Base-by-base conservation (phyloP, 176 grass and related monocot species). In the Eragrostis nindensis region DNA sequence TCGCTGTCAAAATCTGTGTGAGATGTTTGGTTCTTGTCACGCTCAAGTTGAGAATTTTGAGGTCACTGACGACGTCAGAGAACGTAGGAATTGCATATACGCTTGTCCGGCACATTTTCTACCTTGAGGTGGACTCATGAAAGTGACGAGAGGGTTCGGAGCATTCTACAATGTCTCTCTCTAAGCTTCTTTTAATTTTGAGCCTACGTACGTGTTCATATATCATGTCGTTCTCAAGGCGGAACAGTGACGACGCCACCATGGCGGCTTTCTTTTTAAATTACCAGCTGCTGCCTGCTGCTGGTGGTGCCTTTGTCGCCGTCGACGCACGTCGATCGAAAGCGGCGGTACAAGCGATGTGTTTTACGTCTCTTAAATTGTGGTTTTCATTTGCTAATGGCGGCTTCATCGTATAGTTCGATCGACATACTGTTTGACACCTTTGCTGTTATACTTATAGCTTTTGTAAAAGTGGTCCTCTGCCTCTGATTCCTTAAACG, bases 291-390 rank as follows among this genome's bases (percentile, higher is more conserved):
- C 0, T 18, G 10, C 39, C 21, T 19, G 63, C 32, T 21, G 3
- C 11, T 62, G 43, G 41, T 25, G 44, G 71, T 89, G 65, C 68
- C 32, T 41, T n/a, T 7, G 63, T 90, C 73, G 62, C 87, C 54
- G 44, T 83, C 80, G 48, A 86, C 86, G 87, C 78, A 36, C 32
- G 32, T 36, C 32, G 79, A 79, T 74, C 53, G 83, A 90, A 85
- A 68, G 49, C 63, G 1, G 41, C 32, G 40, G 22, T 7, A 50
- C 24, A n/a, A 71, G 69, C 49, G 4, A 50, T 12, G 56, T 24
- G 71, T 27, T 87, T 52, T 70, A 81, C 78, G 71, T 61, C 69
- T 86, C 77, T 45, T 70, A 50, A 27, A 25, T 21, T 15, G 59
- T 38, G 18, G 10, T 16, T 46, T 53, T 2, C 32, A 48, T 24